Base-by-base conservation (phyloP, 2,329 filamentous ascomycete genomes). In the Xylaria sp. region DNA sequence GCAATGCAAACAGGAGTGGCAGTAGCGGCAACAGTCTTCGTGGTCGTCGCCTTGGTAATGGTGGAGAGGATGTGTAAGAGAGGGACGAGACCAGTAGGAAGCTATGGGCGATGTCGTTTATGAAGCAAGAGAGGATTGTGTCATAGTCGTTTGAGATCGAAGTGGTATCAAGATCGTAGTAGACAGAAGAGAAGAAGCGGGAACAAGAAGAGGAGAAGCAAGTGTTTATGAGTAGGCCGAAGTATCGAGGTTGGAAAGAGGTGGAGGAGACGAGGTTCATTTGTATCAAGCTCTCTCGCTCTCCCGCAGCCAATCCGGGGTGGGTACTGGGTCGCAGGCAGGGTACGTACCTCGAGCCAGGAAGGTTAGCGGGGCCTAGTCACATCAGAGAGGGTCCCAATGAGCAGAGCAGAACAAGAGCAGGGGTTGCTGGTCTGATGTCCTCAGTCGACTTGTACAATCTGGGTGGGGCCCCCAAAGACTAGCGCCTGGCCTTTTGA, bases 221-320 rank as follows among this genome's bases (percentile, higher is more conserved):
- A 33, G 64, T 67, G 66, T 69, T 74, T 71, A 70, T 70, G 64
- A 68, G 57, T 61, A 66, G 51, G 51, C 33, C 58, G 61, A 13
- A 67, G 59, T 56, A 62, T 68, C 36, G 64, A 66, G 66, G 71
- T 65, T 57, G 39, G 66, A 57, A 69, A 71, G 72, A 72, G 66
- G 66, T 72, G 68, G 67, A 72, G 75, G 74, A 76, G 75, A 73
- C 51, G 74, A 75, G 72, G 74, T 75, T 76, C 75, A 77, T 77
- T 76, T 77, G 75, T 77, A 77, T 76, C 72, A 76, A 76, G 75
- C 72, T 72, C 69, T 70, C 73, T 73, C 71, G 66, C 70, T 64
- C 69, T 65, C 58, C 56, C 67, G 66, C 61, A 68, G 54, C 69
- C 55, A 66, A 64, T 69, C 69, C 57, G 74, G 72, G 68, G 70